A percentile compares a stretch with the other conserved stretches of the same genome.
Evolutionary conservation across 495 filamentous ascomycete genomes (phyloP).

Genomic region (Penicillium atrosanguineum): DNA sequence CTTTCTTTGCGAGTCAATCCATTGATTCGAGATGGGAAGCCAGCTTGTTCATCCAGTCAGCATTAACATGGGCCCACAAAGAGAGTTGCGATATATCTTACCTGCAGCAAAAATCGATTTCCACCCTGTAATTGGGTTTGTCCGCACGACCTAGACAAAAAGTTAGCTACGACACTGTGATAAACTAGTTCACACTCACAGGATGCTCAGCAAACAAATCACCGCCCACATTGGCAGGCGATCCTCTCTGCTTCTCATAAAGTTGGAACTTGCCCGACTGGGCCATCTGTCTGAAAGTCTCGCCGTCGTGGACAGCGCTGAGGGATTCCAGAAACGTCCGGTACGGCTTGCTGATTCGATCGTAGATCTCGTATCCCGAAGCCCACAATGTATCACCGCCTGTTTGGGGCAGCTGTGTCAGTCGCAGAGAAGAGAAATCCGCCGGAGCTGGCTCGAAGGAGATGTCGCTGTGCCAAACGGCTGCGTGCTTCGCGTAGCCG

Average conservation of each 20-base stretch:
- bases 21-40: slow-evolving; percentile 18
- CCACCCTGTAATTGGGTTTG: slow-evolving; percentile 77
- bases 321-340: slow-evolving; percentile 63
- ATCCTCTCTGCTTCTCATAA: slow-evolving; percentile 53
- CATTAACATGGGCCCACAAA: not conserved
- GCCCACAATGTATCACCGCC: slow-evolving; percentile 71
- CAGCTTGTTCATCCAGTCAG: slow-evolving; percentile 8
- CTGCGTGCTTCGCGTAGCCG: slow-evolving; percentile 17
- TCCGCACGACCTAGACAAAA: slow-evolving; percentile 51
- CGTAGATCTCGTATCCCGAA: slow-evolving; percentile 70
- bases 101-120: slow-evolving; percentile 66
- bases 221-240: slow-evolving; percentile 58
- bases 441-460: slow-evolving; percentile 59
- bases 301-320: slow-evolving; percentile 50
- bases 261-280: slow-evolving; percentile 42
- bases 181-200: slow-evolving; percentile 7
- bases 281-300: slow-evolving; percentile 17
- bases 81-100: not conserved
- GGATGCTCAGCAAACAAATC: slow-evolving; percentile 60
- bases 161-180: not conserved
- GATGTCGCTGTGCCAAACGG: slow-evolving; percentile 61
- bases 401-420: slow-evolving; percentile 58
- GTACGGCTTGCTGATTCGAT: slow-evolving; percentile 60
- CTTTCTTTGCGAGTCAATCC: slow-evolving; percentile 44
- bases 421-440: slow-evolving; percentile 55